Conservation (phyloP, 139 green algal genomes). For the Closterium sp. region DNA sequence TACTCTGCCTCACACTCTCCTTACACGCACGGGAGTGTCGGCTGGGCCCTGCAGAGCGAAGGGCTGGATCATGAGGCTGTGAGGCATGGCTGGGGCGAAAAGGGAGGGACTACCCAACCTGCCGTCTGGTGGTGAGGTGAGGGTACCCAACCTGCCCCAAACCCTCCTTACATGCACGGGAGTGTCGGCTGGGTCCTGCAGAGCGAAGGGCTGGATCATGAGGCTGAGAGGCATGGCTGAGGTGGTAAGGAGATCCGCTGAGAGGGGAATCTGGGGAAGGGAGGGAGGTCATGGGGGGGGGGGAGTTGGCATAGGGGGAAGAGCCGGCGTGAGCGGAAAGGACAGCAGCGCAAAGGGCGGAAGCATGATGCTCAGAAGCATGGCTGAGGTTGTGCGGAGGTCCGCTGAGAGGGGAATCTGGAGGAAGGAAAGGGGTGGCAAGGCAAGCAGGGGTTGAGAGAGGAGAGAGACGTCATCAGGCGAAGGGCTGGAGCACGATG, state of each 20-base stretch:
- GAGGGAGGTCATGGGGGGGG: neutral
- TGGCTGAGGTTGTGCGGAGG: too few species aligned
- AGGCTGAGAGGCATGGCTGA: slow-evolving; percentile 78
- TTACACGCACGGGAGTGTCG: slow-evolving; percentile 74
- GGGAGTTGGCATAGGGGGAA: neutral
- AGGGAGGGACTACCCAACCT: slow-evolving; percentile 78
- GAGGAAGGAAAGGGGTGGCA: too few species aligned
- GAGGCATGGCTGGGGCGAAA: slow-evolving; percentile 42
- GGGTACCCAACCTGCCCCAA: neutral
- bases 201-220: slow-evolving; percentile 78
- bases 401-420: too few species aligned
- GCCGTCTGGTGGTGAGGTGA: neutral
- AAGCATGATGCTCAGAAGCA: too few species aligned
- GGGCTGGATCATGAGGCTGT: too few species aligned
- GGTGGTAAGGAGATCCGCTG: slow-evolving; percentile 71
- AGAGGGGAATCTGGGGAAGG: slow-evolving; percentile 19
- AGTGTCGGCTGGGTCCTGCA: slow-evolving; percentile 72
- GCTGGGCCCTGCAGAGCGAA: too few species aligned
- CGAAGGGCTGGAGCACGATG: slow-evolving; percentile 78
- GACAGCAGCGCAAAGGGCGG: too few species aligned
- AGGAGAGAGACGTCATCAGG: too few species aligned
- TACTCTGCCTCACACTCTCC: neutral
- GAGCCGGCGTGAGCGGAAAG: too few species aligned
- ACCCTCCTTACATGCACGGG: slow-evolving; percentile 62
- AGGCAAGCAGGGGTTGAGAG: too few species aligned